These are phyloP conservation scores for Abrus pulchellus DNA, from an alignment of 306 rosid genomes.

Conservation along the genomic window DNA sequence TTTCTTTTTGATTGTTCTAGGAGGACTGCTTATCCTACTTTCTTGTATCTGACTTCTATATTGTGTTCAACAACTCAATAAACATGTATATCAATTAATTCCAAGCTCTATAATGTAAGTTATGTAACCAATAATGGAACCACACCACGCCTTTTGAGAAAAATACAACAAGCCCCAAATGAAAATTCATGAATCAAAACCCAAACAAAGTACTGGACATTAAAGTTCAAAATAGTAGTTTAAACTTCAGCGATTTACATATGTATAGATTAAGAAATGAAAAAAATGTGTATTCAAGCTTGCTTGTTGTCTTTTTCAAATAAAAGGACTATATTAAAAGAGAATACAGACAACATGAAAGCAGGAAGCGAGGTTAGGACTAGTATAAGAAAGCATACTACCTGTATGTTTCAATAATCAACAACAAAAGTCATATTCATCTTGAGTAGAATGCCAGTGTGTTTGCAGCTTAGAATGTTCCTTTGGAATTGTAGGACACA, in stretches of 20 bases:
- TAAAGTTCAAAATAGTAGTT: background rate
- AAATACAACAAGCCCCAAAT: background rate
- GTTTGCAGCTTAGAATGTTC: background rate
- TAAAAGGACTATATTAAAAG: background rate
- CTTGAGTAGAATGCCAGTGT: background rate
- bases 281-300: background rate
- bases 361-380: background rate
- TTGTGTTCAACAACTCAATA: conserved; percentile 28
- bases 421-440: background rate
- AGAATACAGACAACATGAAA: conserved; percentile 15
- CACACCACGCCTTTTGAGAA: background rate
- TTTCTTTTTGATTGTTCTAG: conserved; percentile 20
- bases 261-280: background rate
- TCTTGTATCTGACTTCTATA: conserved; percentile 15
- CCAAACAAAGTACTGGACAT: background rate
- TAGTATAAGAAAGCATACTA: background rate
- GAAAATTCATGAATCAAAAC: conserved; percentile 33
- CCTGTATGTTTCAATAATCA: conserved; percentile 2
- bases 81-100: conserved; percentile 28
- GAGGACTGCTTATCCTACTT: conserved; percentile 9
- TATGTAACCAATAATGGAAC: conserved; percentile 1
- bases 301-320: background rate
- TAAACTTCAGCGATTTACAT: background rate
- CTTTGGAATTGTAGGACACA: background rate
- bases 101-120: background rate